These are phyloP conservation scores for Plasmodium coatneyi DNA, from an alignment of 169 alveolate genomes.

Conservation along the genomic window DNA sequence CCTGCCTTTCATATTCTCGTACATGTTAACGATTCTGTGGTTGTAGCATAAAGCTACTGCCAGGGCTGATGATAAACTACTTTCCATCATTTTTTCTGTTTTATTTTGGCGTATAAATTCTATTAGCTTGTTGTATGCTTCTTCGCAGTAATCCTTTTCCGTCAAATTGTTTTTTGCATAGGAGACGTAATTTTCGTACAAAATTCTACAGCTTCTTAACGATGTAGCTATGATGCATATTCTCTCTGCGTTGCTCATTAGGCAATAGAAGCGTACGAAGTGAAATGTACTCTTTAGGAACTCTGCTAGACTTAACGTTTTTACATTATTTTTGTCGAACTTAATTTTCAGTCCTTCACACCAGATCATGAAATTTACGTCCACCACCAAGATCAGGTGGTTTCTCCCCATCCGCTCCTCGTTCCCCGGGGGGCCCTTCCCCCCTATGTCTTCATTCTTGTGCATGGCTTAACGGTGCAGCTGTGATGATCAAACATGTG, in stretches of 20 bases:
- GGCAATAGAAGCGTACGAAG: slow-evolving; percentile 55
- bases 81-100: slow-evolving; percentile 18
- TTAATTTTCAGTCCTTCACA: slow-evolving; percentile 68
- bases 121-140: slow-evolving; percentile 50
- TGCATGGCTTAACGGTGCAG: slow-evolving; percentile 20
- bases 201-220: slow-evolving; percentile 18
- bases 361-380: slow-evolving; percentile 59
- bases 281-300: slow-evolving; percentile 52
- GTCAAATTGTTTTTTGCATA: slow-evolving; percentile 61
- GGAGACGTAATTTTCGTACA: slow-evolving; percentile 55
- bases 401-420: slow-evolving; percentile 23
- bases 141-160: slow-evolving; percentile 45
- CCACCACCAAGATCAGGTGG: slow-evolving; percentile 46
- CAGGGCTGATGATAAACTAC: slow-evolving; percentile 58
- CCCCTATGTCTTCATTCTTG: slow-evolving; percentile 30
- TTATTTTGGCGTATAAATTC: slow-evolving; percentile 56
- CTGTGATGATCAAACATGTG: neutral
- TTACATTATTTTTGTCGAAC: slow-evolving; percentile 45
- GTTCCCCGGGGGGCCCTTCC: slow-evolving; percentile 5
- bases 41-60: slow-evolving; percentile 59
- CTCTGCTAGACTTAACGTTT: slow-evolving; percentile 26
- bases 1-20: slow-evolving; percentile 55
- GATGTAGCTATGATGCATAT: slow-evolving; percentile 71
- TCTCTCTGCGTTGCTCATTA: slow-evolving; percentile 68
- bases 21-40: slow-evolving; percentile 43